Conservation (phyloP, 2,329 filamentous ascomycete species). For the Colletotrichum sp. region DNA sequence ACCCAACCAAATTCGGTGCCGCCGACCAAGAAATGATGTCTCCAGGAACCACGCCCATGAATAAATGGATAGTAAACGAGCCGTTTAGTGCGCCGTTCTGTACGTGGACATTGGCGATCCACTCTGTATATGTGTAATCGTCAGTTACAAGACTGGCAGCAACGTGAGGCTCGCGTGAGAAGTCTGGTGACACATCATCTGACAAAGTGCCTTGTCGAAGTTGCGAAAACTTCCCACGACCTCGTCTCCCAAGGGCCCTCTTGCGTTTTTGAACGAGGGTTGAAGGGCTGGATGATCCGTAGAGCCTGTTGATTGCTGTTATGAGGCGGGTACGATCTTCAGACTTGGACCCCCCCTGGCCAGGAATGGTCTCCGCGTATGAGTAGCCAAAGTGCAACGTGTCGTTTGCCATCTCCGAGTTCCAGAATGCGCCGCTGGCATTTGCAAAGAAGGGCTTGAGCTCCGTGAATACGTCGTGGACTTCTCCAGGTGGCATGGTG, state of each 20-base stretch:
- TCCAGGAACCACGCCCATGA: constrained; percentile 60
- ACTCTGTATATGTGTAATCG: constrained; percentile 60
- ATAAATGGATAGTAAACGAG: constrained; percentile 70
- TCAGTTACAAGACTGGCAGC: not conserved
- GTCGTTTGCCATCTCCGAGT: constrained; percentile 64
- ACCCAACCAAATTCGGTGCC: constrained; percentile 64
- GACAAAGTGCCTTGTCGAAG: constrained; percentile 19
- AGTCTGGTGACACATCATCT: not conserved
- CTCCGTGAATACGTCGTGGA: constrained; percentile 60
- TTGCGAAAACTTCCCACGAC: not conserved
- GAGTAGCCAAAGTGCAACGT: constrained; percentile 73
- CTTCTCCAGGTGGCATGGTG: constrained; percentile 58
- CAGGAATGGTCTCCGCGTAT: constrained; percentile 65
- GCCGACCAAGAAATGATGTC: constrained; percentile 55
- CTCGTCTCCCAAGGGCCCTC: not conserved
- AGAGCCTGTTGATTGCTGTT: constrained; percentile 59
- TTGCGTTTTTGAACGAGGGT: constrained; percentile 12
- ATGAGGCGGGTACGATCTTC: constrained; percentile 48
- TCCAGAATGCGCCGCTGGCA: constrained; percentile 68
- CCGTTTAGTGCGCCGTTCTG: constrained; percentile 64
- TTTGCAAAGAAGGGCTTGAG: constrained; percentile 72
- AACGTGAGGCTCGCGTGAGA: not conserved
- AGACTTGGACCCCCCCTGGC: constrained; percentile 37
- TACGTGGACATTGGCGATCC: constrained; percentile 71
- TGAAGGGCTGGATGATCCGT: constrained; percentile 36